Evolutionary conservation across 225 moss, liverwort and hornwort genomes (phyloP).

Genomic region (Asterella californica): DNA sequence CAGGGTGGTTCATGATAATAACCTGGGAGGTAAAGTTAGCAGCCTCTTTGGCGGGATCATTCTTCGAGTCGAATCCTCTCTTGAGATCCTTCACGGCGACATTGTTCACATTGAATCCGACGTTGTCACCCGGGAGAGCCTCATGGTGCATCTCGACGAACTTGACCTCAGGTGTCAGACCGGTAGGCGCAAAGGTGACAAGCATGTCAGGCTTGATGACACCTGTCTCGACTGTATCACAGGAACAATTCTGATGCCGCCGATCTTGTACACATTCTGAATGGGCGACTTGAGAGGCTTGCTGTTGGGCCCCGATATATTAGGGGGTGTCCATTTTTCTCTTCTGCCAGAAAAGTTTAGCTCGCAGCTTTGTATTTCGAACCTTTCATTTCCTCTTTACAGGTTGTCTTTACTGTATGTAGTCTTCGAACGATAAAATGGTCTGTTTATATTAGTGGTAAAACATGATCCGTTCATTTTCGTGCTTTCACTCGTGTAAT

Average conservation of each 20-base stretch:
- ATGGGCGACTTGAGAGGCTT: constrained; percentile 64
- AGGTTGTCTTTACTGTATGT: too few relatives aligned
- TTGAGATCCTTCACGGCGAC: constrained; percentile 57
- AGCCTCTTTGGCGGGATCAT: constrained; percentile 54
- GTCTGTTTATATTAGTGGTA: too few relatives aligned
- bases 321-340: too few relatives aligned
- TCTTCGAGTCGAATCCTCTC: constrained; percentile 58
- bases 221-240: constrained; percentile 58
- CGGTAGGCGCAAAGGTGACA: constrained; percentile 49
- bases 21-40: constrained; percentile 58
- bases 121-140: constrained; percentile 50
- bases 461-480: too few relatives aligned
- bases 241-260: constrained; percentile 59
- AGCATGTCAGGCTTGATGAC: constrained; percentile 61
- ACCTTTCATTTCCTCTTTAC: too few relatives aligned
- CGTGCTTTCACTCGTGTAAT: too few relatives aligned
- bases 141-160: constrained; percentile 66
- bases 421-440: too few relatives aligned
- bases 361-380: too few relatives aligned
- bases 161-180: constrained; percentile 60
- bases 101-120: constrained; percentile 59
- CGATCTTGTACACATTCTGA: constrained; percentile 77
- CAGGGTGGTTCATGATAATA: constrained; percentile 59
- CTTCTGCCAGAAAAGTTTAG: too few relatives aligned
- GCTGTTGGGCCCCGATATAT: constrained; percentile 71